phyloP scores from a whole-genome alignment of 345 rosid genomes.

The Hibiscus syriacus region DNA sequence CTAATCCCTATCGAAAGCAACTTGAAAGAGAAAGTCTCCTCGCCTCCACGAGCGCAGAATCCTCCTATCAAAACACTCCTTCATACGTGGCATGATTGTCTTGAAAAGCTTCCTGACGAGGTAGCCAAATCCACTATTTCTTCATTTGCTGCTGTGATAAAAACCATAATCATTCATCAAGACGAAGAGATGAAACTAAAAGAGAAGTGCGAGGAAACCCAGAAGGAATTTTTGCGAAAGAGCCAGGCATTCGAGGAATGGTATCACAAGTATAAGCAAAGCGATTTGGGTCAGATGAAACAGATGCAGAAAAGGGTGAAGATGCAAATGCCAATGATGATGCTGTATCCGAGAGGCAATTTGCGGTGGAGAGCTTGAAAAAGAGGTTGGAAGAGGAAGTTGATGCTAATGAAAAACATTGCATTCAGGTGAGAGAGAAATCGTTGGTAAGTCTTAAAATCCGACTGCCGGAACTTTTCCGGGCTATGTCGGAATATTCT shows the following conservation, averaged over 20 bases:
- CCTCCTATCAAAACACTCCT: slow-evolving; percentile 83
- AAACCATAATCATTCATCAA: slow-evolving; percentile 57
- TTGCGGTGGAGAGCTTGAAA: slow-evolving; percentile 57
- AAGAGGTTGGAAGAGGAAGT: slow-evolving; percentile 70
- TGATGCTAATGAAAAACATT: slow-evolving; percentile 59
- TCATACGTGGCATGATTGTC: slow-evolving; percentile 54
- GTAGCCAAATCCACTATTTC: slow-evolving; percentile 74
- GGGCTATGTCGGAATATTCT: slow-evolving; percentile 67
- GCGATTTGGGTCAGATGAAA: slow-evolving; percentile 36
- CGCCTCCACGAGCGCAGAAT: slow-evolving; percentile 63
- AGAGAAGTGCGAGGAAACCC: slow-evolving; percentile 78
- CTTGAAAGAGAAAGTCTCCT: slow-evolving; percentile 54
- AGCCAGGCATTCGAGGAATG: slow-evolving; percentile 83
- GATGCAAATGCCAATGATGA: slow-evolving; percentile 46
- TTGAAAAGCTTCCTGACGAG: slow-evolving; percentile 82
- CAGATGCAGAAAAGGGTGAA: slow-evolving; percentile 46
- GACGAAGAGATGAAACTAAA: slow-evolving; percentile 85
- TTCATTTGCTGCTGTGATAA: slow-evolving; percentile 72
- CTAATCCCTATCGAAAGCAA: slow-evolving; percentile 73
- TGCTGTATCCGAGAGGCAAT: slow-evolving; percentile 57
- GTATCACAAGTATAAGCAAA: slow-evolving; percentile 67
- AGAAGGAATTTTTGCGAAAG: slow-evolving; percentile 58
- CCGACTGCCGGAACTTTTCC: slow-evolving; percentile 78
- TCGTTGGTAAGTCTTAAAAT: slow-evolving; percentile 72
- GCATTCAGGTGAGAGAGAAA: slow-evolving; percentile 88